Base-by-base conservation (phyloP, 2,329 filamentous ascomycete species). In the Cladorrhinum sp. region DNA sequence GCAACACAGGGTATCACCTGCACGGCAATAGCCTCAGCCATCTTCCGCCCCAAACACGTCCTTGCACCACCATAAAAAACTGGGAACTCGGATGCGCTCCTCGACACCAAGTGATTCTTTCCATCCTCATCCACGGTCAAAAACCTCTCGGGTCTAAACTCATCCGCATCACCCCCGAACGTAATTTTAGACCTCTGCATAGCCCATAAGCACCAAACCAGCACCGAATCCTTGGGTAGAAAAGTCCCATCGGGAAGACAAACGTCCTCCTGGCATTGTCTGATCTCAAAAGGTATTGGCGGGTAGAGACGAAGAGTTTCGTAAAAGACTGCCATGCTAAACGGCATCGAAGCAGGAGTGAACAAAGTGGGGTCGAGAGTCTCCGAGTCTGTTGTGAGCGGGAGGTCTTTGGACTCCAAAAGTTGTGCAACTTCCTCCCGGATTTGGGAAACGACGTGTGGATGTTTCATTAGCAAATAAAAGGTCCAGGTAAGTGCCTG, bases 21-120 rank as follows among this genome's bases (percentile, higher is more conserved):
- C 16, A 82, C 79, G 4, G 80, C 84, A 48, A 88, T 78, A 5
- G 79, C 65, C 72, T 88, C 85, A 2, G 86, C 86, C 85, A 88
- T 87, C 66, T 80, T 83, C 75, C 84, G 86, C 2, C 86, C 86
- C 36, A 88, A 72, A 63, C 86, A 88, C 2, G 78, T 77, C 39
- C 86, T 76, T n/a, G 82, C 75, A 0, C 86, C 86, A 18, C 85
- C 86, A 66, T 88, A 86, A 70, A 88, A 88, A 2, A 88, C 85
- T 1, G 83, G 85, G 65, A 82, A 88, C 70, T 87, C 85, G 16
- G 78, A 79, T 1, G 81, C 75, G 57, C 76, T 77, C 61, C 79
- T 81, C 28, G 68, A 72, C 16, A 82, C 68, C 2, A 81, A 64
- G 28, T n/a, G n/a, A n/a, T 73, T 76, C 30, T 73, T 76, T 0